Evolutionary conservation across 768 basidiomycete genomes (phyloP).

Genomic region (Suillus variegatus): DNA sequence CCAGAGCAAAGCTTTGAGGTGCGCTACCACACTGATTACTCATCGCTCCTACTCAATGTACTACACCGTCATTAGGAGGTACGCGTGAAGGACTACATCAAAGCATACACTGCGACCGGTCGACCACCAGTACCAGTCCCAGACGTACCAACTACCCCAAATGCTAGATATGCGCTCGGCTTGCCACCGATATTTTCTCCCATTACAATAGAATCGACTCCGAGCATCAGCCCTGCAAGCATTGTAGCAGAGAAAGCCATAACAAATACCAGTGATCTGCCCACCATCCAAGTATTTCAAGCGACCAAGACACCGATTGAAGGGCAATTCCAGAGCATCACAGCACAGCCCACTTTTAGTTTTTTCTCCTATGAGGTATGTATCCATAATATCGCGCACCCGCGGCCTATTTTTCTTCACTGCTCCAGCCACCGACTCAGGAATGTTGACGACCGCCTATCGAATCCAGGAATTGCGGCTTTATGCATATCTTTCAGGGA

Average conservation of each 20-base stretch:
- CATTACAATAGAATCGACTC: conserved; percentile 14
- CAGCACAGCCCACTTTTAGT: conserved; percentile 36
- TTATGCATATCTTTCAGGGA: conserved; percentile 41
- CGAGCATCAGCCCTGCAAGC: conserved; percentile 5
- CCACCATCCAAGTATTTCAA: conserved; percentile 27
- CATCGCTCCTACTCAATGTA: not conserved
- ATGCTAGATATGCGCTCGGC: conserved; percentile 44
- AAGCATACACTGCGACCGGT: conserved; percentile 47
- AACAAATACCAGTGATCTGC: conserved; percentile 18
- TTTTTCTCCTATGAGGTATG: conserved; percentile 46
- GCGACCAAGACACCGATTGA: conserved; percentile 20
- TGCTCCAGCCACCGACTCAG: conserved; percentile 7
- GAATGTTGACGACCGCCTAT: conserved; percentile 18
- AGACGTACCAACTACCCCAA: conserved; percentile 43
- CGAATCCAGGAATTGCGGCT: conserved; percentile 43
- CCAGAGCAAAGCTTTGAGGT: conserved; percentile 33
- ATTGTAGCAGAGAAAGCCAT: not conserved
- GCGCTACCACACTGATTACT: not conserved
- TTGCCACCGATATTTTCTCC: conserved; percentile 57
- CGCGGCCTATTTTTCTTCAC: conserved; percentile 6
- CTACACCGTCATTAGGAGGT: conserved; percentile 45
- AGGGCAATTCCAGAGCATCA: conserved; percentile 41
- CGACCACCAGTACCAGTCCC: conserved; percentile 51
- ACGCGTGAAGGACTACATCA: conserved; percentile 55
- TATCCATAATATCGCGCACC: conserved; percentile 12